Base-by-base conservation (phyloP, 441 rosid species). In the Populus hybrid region DNA sequence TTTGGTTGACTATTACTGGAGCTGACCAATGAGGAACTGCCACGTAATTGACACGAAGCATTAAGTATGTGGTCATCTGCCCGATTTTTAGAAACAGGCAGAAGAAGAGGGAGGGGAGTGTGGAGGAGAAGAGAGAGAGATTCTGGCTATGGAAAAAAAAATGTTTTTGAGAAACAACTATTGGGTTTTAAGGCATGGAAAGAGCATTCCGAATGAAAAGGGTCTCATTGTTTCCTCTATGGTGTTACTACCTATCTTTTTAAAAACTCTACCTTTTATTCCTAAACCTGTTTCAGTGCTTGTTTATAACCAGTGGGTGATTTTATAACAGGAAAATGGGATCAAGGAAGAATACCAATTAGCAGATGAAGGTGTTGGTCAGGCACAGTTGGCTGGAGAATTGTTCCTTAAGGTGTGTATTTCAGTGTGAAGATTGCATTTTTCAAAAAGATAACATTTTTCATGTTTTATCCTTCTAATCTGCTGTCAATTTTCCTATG, bases 151-250 rank as follows among this genome's bases (percentile, higher is more conserved):
- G 69, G 77, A 73, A 35, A 88, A 77, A 16, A 68, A 75, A 75
- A 68, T 88, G 68, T 83, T 80, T 50, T 18, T 85, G 68, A 80
- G 88, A 63, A 92, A 93, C 89, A 90, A 82, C 79, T 95, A 92
- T 81, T 96, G 98, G 98, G 78, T 91, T 2, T 85, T 90, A 76
- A 85, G 98, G 77, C 98, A 94, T 46, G 99, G 98, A 16, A 93
- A 93, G 85, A 94, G 98, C 91, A 90, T 92, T 71, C 97, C 99
- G 18, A 94, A 95, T 78, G 98, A 93, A 86, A 90, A 75, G 81
- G 98, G 96, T 68, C 88, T 94, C 75, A 77, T 93, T 71, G 98
- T 96, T 71, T 85, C 97, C 36, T 93, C 97, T 11, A 71, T 90
- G 95, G 98, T 92, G 78, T 14, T 81, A 50, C 69, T 61, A 71